Conservation (phyloP, 306 rosid species). For the Cyclanthera cordifolia region DNA sequence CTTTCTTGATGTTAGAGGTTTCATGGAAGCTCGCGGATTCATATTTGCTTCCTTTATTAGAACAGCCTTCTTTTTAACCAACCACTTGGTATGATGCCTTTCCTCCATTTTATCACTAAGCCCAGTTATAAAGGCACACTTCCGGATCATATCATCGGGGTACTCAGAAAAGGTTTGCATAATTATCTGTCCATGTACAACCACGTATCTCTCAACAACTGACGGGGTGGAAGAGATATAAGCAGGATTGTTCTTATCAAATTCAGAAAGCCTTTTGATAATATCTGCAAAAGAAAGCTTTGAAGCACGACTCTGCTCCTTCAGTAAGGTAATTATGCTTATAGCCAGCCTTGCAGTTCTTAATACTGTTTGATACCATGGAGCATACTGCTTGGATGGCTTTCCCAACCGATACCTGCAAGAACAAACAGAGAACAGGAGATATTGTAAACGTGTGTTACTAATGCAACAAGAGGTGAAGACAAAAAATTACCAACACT, state of each 20-base stretch:
- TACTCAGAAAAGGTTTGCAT: constrained; percentile 73
- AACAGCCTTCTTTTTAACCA: constrained; percentile 49
- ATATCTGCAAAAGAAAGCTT: constrained; percentile 70
- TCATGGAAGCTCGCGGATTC: constrained; percentile 79
- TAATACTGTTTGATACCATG: constrained; percentile 74
- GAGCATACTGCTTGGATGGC: constrained; percentile 84
- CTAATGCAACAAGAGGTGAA: neutral
- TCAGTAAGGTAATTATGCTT: constrained; percentile 59
- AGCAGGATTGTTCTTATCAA: constrained; percentile 29
- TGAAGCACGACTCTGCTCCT: constrained; percentile 77
- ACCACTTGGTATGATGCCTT: constrained; percentile 91
- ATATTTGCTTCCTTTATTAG: constrained; percentile 45
- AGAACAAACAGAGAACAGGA: constrained; percentile 10
- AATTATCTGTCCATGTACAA: constrained; percentile 89
- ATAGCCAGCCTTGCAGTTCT: constrained; percentile 73
- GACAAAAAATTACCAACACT: neutral
- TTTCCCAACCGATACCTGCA: constrained; percentile 87
- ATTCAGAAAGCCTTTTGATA: constrained; percentile 51
- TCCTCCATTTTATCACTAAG: constrained; percentile 73
- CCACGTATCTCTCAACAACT: constrained; percentile 63
- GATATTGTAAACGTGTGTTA: neutral
- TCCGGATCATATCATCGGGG: constrained; percentile 61
- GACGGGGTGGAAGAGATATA: constrained; percentile 60
- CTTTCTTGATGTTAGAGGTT: constrained; percentile 54
- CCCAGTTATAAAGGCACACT: constrained; percentile 65